Percentiles rank a stretch among this genome's conserved stretches.
phyloP scores from a whole-genome alignment of 768 basidiomycete species.

The Amanita brunnescens region DNA sequence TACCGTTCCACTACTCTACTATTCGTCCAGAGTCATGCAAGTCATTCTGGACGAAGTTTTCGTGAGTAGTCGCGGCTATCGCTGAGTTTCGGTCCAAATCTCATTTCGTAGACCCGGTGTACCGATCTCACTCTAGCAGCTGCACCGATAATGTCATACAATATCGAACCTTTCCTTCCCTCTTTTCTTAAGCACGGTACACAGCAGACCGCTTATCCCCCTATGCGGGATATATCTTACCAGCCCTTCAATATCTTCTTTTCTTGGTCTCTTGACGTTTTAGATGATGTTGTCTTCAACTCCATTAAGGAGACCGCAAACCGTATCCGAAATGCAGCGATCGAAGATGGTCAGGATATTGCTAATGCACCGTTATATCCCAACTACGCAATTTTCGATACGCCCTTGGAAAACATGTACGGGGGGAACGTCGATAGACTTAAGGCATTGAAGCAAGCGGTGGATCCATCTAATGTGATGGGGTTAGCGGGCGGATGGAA shows the following conservation, averaged over 20 bases:
- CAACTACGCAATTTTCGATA: constrained; percentile 41
- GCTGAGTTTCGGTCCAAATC: too few species aligned
- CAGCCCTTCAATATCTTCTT: constrained; percentile 20
- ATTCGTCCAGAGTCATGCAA: constrained; percentile 21
- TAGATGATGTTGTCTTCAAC: constrained; percentile 21
- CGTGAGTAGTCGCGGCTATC: constrained; percentile 14
- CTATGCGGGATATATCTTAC: constrained; percentile 13
- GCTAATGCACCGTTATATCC: constrained; percentile 18
- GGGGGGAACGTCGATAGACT: constrained; percentile 30
- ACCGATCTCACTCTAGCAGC: not conserved
- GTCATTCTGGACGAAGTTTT: constrained; percentile 29
- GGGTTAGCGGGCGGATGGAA: constrained; percentile 45
- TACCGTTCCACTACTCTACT: constrained; percentile 26
- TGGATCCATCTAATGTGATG: constrained; percentile 46
- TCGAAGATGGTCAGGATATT: constrained; percentile 24
- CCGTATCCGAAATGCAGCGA: constrained; percentile 25
- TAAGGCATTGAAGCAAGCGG: constrained; percentile 22
- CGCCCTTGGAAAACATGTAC: constrained; percentile 35
- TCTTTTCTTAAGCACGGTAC: not conserved
- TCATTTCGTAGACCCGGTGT: not conserved
- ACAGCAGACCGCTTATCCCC: not conserved
- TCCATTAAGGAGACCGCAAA: constrained; percentile 26
- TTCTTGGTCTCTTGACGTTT: constrained; percentile 12
- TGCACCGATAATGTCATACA: not conserved
- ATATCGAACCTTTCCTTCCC: not conserved